phyloP scores from a whole-genome alignment of 1,284 basidiomycete species.

The Blastosporella zonata region DNA sequence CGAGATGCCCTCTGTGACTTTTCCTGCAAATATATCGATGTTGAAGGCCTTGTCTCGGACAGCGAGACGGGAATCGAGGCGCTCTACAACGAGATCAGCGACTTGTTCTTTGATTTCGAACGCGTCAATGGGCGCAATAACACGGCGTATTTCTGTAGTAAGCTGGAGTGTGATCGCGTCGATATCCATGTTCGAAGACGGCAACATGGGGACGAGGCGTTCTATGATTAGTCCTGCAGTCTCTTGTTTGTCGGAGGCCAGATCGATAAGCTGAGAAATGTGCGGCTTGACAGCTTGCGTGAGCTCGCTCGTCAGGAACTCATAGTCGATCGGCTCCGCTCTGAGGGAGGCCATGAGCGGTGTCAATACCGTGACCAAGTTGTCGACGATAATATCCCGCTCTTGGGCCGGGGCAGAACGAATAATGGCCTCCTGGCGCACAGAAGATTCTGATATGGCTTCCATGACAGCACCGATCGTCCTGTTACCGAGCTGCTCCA shows the following conservation, averaged over 20 bases:
- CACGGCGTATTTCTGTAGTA: slow-evolving; percentile 61
- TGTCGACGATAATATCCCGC: slow-evolving; percentile 54
- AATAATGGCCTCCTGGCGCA: slow-evolving; percentile 55
- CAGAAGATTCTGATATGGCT: slow-evolving; percentile 57
- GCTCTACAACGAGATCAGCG: slow-evolving; percentile 79
- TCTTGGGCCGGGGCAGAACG: slow-evolving; percentile 42
- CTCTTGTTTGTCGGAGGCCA: slow-evolving; percentile 81
- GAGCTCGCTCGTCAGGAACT: slow-evolving; percentile 66
- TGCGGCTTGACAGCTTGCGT: slow-evolving; percentile 84
- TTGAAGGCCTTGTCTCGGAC: slow-evolving; percentile 70
- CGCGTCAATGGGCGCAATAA: slow-evolving; percentile 72
- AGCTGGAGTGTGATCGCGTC: slow-evolving; percentile 56
- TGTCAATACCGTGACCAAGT: slow-evolving; percentile 54
- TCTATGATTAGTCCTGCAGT: slow-evolving; percentile 78
- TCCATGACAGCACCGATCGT: slow-evolving; percentile 57
- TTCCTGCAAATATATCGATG: slow-evolving; percentile 54
- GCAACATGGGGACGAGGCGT: slow-evolving; percentile 64
- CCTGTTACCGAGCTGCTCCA: slow-evolving; percentile 56
- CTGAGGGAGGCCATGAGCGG: slow-evolving; percentile 60
- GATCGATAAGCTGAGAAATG: slow-evolving; percentile 80
- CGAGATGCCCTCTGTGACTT: slow-evolving; percentile 52
- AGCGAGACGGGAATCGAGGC: slow-evolving; percentile 73
- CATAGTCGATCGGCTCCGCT: slow-evolving; percentile 70
- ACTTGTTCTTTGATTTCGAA: slow-evolving; percentile 84
- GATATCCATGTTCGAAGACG: slow-evolving; percentile 51